Evolutionary conservation across 2,329 filamentous ascomycete species (phyloP).

Genomic region (Trichoderma atroviride): DNA sequence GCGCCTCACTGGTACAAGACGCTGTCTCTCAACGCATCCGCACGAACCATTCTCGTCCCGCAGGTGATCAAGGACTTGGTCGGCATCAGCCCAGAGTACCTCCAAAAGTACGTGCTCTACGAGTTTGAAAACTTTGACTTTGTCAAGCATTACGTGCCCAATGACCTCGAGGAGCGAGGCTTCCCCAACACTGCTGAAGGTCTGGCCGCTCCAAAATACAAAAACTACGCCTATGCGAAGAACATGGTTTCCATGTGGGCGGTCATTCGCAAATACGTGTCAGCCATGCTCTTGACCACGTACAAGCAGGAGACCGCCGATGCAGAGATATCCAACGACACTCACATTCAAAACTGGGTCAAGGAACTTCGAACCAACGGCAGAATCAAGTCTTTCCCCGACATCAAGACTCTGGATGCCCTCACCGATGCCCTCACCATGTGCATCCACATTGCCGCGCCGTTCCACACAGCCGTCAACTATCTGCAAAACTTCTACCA

Average conservation of each 20-base stretch:
- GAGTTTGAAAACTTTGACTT: not conserved
- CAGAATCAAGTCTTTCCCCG: constrained; percentile 45
- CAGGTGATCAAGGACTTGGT: not conserved
- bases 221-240: constrained; percentile 53
- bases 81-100: not conserved
- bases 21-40: constrained; percentile 52
- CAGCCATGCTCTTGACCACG: constrained; percentile 39
- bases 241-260: constrained; percentile 51
- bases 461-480: constrained; percentile 54
- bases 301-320: not conserved
- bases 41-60: constrained; percentile 48
- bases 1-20: constrained; percentile 55
- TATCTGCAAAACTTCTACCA: constrained; percentile 55
- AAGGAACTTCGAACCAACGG: constrained; percentile 39
- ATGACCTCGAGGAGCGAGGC: not conserved
- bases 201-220: constrained; percentile 46
- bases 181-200: not conserved
- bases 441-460: constrained; percentile 55
- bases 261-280: constrained; percentile 47
- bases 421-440: constrained; percentile 52
- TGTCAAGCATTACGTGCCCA: not conserved
- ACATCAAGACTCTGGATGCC: constrained; percentile 44
- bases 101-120: not conserved
- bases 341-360: constrained; percentile 44
- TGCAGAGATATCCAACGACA: not conserved